Evolutionary conservation across 1,139 yeast genomes (phyloP), one percentile per base, ranked within the genome.

Genomic region (Geotrichum carabidarum): DNA sequence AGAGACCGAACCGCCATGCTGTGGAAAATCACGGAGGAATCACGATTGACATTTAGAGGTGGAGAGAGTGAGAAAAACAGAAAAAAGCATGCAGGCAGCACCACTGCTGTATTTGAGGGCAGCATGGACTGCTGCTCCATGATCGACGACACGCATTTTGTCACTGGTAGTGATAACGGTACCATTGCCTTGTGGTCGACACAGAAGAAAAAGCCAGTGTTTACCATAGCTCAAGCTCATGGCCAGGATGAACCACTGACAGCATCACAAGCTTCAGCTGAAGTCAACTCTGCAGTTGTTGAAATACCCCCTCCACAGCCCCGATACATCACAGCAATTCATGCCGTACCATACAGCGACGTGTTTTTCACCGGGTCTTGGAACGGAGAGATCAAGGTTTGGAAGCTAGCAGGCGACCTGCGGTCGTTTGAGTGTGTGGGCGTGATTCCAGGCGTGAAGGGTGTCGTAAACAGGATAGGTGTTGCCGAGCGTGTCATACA

Each of bases 21-120:
- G 64, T 93, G 99, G 99, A 93, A 94, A 70, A 89, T 93, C 61
- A 81, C 95, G 31, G 99, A 94, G 65, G 99, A 93, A 72, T 82
- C 95, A 1, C 80, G 98, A 66, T 78, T 93, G 63, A 90, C 97
- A 0, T 93, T 93, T 71, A 79, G 97, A 66, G 96, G 96, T 58
- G 96, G 96, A 57, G 95, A 88, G 54, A 64, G 66, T 14, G 62
- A 61, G n/a, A 60, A 55, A 44, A 56, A 51, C 32, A 35, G 58
- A 11, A 59, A 72, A 65, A 62, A 68, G 58, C 71, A 68, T 51
- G 69, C 67, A 41, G 69, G 68, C 45, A 73, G 68, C 17, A 65
- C 61, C 22, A 68, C 65, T 51, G 60, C 62, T 11, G 69, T 66
- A 48, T 68, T 66, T 40, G 98, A 93, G 69, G 99, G 99, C 11